Evolutionary conservation across 1,139 yeast genomes (phyloP).

Genomic region (Komagataea norvegica): DNA sequence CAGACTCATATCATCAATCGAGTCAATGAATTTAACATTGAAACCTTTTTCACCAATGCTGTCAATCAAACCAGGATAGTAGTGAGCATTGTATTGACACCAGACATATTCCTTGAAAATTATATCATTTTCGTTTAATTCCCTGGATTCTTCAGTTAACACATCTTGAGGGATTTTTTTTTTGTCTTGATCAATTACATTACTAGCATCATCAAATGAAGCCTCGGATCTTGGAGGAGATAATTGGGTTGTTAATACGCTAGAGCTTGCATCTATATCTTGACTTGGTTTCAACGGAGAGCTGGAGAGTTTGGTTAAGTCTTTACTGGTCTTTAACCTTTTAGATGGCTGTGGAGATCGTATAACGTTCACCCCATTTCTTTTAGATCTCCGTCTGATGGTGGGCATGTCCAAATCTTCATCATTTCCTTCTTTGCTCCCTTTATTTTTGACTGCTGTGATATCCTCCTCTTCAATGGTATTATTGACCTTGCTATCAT

Average conservation of each 20-base stretch:
- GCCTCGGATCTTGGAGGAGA: not conserved
- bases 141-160: constrained; percentile 8
- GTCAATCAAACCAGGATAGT: constrained; percentile 32
- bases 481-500: constrained; percentile 18
- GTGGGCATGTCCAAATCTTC: constrained; percentile 2
- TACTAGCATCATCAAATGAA: not conserved
- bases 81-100: constrained; percentile 30
- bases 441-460: not conserved
- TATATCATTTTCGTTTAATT: constrained; percentile 25
- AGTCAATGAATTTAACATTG: constrained; percentile 24
- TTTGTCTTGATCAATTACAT: no score
- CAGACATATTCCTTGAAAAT: constrained; percentile 30
- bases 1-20: constrained; percentile 15
- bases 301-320: no score
- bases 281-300: no score
- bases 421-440: constrained; percentile 5
- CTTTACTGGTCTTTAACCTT: no score
- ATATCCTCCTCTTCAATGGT: constrained; percentile 15
- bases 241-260: not conserved
- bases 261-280: not conserved
- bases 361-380: not conserved
- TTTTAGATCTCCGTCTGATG: not conserved
- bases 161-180: constrained; percentile 5
- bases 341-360: constrained; percentile 2
- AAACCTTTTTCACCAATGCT: constrained; percentile 14